phyloP scores from a whole-genome alignment of 495 filamentous ascomycete genomes.

The Neurospora sublineolata region DNA sequence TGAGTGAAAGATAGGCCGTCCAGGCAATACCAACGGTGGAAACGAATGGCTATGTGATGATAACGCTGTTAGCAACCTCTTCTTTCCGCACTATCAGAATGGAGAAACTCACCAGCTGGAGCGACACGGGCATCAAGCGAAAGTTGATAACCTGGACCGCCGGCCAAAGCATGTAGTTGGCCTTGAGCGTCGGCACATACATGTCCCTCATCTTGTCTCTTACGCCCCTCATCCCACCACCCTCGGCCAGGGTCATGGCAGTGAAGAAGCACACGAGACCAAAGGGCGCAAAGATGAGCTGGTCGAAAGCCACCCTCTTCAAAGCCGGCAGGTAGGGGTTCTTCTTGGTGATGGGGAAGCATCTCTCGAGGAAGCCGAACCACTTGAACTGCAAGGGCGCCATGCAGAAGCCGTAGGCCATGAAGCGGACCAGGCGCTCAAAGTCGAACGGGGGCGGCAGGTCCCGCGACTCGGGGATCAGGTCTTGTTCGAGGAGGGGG shows the following conservation, averaged over 20 bases:
- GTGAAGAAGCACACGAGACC: conserved; percentile 89
- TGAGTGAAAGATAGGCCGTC: conserved; percentile 96
- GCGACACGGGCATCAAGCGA: conserved; percentile 84
- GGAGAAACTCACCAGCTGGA: conserved; percentile 72
- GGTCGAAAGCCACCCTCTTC: conserved; percentile 86
- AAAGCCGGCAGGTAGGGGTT: conserved; percentile 63
- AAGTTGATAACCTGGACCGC: conserved; percentile 96
- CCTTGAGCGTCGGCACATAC: conserved; percentile 87
- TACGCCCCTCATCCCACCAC: conserved; percentile 72
- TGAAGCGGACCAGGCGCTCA: conserved; percentile 83
- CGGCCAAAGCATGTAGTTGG: conserved; percentile 94
- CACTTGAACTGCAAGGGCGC: conserved; percentile 94
- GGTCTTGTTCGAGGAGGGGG: conserved; percentile 50
- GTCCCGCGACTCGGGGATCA: conserved; percentile 50
- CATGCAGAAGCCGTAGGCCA: conserved; percentile 93
- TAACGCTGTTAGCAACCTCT: background rate
- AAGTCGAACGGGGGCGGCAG: conserved; percentile 88
- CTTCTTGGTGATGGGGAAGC: conserved; percentile 74
- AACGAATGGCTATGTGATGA: conserved; percentile 70
- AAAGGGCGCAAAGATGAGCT: conserved; percentile 88
- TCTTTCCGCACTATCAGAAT: background rate
- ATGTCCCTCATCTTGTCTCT: conserved; percentile 81
- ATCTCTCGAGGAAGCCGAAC: conserved; percentile 76
- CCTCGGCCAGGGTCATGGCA: conserved; percentile 93
- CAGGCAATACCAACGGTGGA: conserved; percentile 94